Evolutionary conservation across 2,329 filamentous ascomycete species (phyloP).

Genomic region (Trichoderma koningiopsis): DNA sequence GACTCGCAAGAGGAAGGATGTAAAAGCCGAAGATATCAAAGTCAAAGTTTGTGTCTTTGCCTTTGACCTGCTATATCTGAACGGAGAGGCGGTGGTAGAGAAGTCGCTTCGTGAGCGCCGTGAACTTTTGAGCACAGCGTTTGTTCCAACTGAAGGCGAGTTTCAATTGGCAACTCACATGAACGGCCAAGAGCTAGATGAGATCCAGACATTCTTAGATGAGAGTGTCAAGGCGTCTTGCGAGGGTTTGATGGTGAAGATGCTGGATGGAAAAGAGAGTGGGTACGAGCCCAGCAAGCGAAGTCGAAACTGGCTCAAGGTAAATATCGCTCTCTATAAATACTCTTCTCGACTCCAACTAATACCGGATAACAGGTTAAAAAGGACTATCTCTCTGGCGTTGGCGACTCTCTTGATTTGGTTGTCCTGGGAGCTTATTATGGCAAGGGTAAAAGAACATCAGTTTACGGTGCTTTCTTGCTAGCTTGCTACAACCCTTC

Average conservation of each 20-base stretch:
- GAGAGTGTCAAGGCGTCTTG: constrained; percentile 95
- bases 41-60: constrained; percentile 97
- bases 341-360: neutral
- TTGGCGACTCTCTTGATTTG: constrained; percentile 94
- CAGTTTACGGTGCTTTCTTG: constrained; percentile 92
- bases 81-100: constrained; percentile 86
- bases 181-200: constrained; percentile 85
- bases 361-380: constrained; percentile 66
- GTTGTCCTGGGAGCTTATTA: constrained; percentile 94
- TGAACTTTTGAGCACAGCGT: constrained; percentile 71
- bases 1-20: constrained; percentile 97
- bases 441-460: constrained; percentile 93
- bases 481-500: constrained; percentile 87
- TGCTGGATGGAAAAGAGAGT: constrained; percentile 90
- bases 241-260: constrained; percentile 99
- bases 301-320: constrained; percentile 97
- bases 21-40: constrained; percentile 92
- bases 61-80: constrained; percentile 91
- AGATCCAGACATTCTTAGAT: constrained; percentile 89
- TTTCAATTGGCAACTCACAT: constrained; percentile 87
- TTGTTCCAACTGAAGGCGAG: constrained; percentile 80
- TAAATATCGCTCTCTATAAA: constrained; percentile 40
- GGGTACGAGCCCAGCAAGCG: constrained; percentile 96
- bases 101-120: constrained; percentile 84
- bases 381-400: constrained; percentile 93